These are phyloP conservation scores for Xylaria sp. DNA, from an alignment of 2,329 filamentous ascomycete genomes.

Conservation along the genomic window DNA sequence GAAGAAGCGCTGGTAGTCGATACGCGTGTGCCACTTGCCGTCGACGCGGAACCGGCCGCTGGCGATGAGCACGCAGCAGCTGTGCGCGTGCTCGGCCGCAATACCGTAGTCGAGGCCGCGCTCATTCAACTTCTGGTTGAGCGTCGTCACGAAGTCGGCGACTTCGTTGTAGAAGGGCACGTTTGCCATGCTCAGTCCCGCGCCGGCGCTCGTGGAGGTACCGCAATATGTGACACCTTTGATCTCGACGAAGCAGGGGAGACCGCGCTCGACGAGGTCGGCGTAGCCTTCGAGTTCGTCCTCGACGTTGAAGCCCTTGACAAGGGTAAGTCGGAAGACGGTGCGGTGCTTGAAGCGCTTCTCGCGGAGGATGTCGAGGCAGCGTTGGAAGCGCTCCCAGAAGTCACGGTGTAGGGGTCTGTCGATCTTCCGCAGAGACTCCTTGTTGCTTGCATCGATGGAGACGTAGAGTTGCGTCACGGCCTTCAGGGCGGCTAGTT, in stretches of 20 bases:
- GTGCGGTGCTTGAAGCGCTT: slow-evolving; percentile 82
- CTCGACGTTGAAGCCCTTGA: slow-evolving; percentile 97
- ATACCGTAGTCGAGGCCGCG: slow-evolving; percentile 81
- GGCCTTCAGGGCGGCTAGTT: slow-evolving; percentile 72
- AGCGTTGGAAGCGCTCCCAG: slow-evolving; percentile 91
- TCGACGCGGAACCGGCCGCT: slow-evolving; percentile 71
- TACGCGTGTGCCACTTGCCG: slow-evolving; percentile 83
- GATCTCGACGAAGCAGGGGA: slow-evolving; percentile 90
- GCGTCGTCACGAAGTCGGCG: slow-evolving; percentile 69
- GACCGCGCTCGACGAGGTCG: slow-evolving; percentile 74
- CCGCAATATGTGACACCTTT: slow-evolving; percentile 98
- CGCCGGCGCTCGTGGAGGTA: slow-evolving; percentile 75
- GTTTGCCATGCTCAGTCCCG: slow-evolving; percentile 92
- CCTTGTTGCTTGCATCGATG: slow-evolving; percentile 88
- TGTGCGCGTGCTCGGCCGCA: slow-evolving; percentile 90
- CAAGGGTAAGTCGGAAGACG: slow-evolving; percentile 89
- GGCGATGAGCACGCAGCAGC: slow-evolving; percentile 84
- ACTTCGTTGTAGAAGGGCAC: slow-evolving; percentile 96
- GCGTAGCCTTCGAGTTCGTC: slow-evolving; percentile 90
- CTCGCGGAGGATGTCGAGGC: slow-evolving; percentile 80
- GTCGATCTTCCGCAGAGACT: slow-evolving; percentile 83
- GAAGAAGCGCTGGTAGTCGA: slow-evolving; percentile 89
- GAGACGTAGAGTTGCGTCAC: slow-evolving; percentile 96
- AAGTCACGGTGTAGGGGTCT: slow-evolving; percentile 91
- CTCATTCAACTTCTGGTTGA: slow-evolving; percentile 62